Evolutionary conservation across 176 grass and related monocot species (phyloP).

Genomic region (Aegilops longissima): DNA sequence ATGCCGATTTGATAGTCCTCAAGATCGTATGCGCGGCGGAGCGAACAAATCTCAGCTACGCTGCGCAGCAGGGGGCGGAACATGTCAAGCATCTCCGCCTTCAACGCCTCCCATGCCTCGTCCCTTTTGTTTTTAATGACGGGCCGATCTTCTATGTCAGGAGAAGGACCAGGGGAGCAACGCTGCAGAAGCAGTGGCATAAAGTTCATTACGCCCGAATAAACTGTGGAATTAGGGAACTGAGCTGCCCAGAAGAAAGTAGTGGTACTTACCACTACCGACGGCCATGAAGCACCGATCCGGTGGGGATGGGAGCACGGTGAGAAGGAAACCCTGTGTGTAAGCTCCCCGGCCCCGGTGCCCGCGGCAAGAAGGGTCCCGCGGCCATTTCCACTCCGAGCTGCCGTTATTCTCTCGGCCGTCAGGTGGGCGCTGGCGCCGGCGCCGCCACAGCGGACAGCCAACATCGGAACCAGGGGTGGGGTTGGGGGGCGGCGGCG

Average conservation of each 20-base stretch:
- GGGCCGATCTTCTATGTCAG: neutral
- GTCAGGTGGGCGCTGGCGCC: neutral
- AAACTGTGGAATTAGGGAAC: neutral
- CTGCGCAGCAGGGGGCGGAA: neutral
- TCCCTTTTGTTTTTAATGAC: neutral
- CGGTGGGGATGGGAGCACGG: neutral
- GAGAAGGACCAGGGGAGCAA: neutral
- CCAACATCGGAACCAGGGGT: neutral
- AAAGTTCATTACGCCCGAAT: neutral
- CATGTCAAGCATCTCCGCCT: neutral
- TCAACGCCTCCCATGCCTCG: neutral
- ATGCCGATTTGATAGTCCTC: constrained; percentile 16
- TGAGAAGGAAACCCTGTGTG: neutral
- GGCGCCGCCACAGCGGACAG: neutral
- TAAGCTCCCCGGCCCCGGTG: neutral
- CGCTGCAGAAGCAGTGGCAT: neutral
- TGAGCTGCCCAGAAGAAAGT: neutral
- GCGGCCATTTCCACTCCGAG: neutral
- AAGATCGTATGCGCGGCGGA: neutral
- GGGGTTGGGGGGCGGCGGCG: too few species aligned
- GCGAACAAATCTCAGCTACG: neutral
- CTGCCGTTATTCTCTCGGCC: neutral
- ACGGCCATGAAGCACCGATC: neutral
- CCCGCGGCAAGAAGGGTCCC: neutral
- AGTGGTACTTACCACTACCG: neutral